Evolutionary conservation across 768 basidiomycete species (phyloP), one percentile per base, ranked within the genome.

Genomic region (Filobasidium floriforme): DNA sequence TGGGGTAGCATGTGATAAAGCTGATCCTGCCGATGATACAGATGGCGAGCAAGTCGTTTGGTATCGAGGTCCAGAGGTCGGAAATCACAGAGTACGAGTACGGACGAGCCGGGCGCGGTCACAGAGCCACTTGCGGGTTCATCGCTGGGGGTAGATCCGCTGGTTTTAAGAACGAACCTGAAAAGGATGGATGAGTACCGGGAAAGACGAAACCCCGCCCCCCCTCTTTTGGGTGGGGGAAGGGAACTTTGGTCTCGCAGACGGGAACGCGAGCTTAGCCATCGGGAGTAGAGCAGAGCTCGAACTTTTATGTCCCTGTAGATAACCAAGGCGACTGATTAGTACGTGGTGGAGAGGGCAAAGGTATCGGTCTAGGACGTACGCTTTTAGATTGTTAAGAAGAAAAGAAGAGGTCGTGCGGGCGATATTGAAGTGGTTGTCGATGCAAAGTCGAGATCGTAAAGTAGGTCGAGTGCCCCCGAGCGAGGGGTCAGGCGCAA

Each of bases 221-320:
- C 49, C 66, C 62, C 22, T 59, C n/a, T 59, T n/a, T 19, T 37
- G 46, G 59, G 51, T 32, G 22, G 67, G 54, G 59, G 44, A 55
- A 29, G 62, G 55, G 62, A 68, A 60, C 67, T 68, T 68, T 64
- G 29, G 29, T 77, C 66, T 77, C 69, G 76, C 73, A 73, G 74
- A 77, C 76, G 76, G 76, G 76, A 77, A 77, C 76, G 76, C 75
- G 76, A 76, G 61, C 71, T 69, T 68, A 66, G 68, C 72, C 69
- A 77, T 73, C 69, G 74, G 66, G 74, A 72, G 72, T 73, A 70
- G 61, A 66, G 70, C 69, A 70, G 68, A 71, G 71, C 70, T 77
- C 76, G 76, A 77, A 77, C 76, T 77, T 77, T 74, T 72, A 63
- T 77, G 76, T 77, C 73, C 71, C 75, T 74, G 43, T 32, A 61